These are phyloP conservation scores for Vinca major DNA, from an alignment of 305 asterid species.

Conservation along the genomic window DNA sequence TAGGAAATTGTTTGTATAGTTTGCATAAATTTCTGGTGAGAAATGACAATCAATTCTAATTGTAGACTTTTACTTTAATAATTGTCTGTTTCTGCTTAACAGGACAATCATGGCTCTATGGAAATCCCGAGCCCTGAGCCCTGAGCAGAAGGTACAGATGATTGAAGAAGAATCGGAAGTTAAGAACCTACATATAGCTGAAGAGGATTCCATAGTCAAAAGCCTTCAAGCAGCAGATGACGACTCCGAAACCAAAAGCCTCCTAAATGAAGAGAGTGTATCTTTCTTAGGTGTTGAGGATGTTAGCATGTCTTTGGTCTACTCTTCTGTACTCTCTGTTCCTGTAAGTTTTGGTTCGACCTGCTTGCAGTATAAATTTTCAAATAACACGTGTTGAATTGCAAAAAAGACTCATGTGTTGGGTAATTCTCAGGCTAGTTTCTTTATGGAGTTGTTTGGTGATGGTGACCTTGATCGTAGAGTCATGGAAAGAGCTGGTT, in stretches of 20 bases:
- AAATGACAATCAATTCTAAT: background rate
- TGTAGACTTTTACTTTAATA: background rate
- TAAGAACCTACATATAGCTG: slow-evolving; percentile 41
- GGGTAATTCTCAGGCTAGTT: slow-evolving; percentile 46
- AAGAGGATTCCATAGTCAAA: slow-evolving; percentile 56
- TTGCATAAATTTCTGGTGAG: background rate
- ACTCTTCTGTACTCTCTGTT: slow-evolving; percentile 64
- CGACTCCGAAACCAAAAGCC: slow-evolving; percentile 52
- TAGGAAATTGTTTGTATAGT: background rate
- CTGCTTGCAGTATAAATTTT: background rate
- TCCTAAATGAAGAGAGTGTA: slow-evolving; percentile 60
- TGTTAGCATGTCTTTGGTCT: slow-evolving; percentile 56
- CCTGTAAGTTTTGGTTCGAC: slow-evolving; percentile 49
- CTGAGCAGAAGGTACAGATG: slow-evolving; percentile 84
- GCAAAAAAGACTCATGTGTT: slow-evolving; percentile 7
- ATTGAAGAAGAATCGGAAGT: slow-evolving; percentile 73
- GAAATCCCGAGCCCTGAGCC: slow-evolving; percentile 85
- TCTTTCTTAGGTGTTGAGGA: slow-evolving; percentile 59
- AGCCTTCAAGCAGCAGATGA: slow-evolving; percentile 42
- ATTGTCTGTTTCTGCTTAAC: slow-evolving; percentile 17
- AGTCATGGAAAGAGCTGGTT: slow-evolving; percentile 89
- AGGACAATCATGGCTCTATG: slow-evolving; percentile 94
- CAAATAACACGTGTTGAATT: background rate
- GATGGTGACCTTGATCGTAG: slow-evolving; percentile 71
- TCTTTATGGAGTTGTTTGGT: slow-evolving; percentile 82